phyloP scores from a whole-genome alignment of 495 filamentous ascomycete species.

The Aspergillus panamensis region DNA sequence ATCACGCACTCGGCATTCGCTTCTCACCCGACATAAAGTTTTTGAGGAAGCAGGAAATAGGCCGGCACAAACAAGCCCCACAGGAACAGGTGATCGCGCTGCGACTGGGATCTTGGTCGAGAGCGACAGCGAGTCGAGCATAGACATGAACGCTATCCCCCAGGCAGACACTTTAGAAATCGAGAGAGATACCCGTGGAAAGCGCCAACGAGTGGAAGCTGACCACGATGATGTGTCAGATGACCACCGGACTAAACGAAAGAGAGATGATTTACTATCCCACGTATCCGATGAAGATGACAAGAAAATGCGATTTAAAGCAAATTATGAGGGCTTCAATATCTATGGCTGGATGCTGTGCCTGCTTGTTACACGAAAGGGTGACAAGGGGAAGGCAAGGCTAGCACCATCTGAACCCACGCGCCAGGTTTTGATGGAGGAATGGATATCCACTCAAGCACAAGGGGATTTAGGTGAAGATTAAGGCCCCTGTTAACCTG shows the following conservation, averaged over 20 bases:
- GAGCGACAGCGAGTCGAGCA: constrained; percentile 38
- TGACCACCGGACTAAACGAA: constrained; percentile 19
- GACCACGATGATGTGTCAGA: constrained; percentile 7
- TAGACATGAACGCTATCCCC: constrained; percentile 40
- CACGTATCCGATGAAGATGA: constrained; percentile 54
- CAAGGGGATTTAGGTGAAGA: constrained; percentile 46
- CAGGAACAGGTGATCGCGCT: constrained; percentile 29
- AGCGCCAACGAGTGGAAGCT: constrained; percentile 7
- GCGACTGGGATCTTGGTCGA: constrained; percentile 40
- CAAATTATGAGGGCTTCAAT: constrained; percentile 89
- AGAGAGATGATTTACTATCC: constrained; percentile 7
- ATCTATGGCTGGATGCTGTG: constrained; percentile 92
- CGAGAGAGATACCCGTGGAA: constrained; percentile 1
- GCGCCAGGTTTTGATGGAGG: constrained; percentile 84
- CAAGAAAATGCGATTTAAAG: constrained; percentile 81
- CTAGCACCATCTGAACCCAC: constrained; percentile 29
- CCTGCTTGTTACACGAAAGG: constrained; percentile 77
- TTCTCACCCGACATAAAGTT: constrained; percentile 78
- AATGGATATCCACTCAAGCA: constrained; percentile 78
- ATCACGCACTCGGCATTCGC: constrained; percentile 78
- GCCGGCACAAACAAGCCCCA: constrained; percentile 46
- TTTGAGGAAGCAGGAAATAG: constrained; percentile 53
- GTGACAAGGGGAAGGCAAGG: constrained; percentile 35
- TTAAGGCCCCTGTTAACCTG: constrained; percentile 9
- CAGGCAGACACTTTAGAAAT: constrained; percentile 20